Percentiles rank a stretch among this genome's conserved stretches.
phyloP scores from a whole-genome alignment of 2,329 filamentous ascomycete genomes.

The Clonostachys solani region DNA sequence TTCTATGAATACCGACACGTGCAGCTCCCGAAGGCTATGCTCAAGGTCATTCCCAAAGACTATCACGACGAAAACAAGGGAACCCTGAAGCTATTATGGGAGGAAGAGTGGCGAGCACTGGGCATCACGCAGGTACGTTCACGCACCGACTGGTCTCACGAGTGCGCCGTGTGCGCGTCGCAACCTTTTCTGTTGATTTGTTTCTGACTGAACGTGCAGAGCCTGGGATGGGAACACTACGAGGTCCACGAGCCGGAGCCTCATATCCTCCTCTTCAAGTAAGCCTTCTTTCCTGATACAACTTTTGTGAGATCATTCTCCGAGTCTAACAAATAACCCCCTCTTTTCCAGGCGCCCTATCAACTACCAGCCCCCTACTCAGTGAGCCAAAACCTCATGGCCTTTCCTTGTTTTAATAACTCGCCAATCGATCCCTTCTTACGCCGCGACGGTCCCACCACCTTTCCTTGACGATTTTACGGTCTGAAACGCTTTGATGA shows the following conservation, averaged over 20 bases:
- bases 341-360: slow-evolving; percentile 62
- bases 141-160: background rate
- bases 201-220: slow-evolving; percentile 46
- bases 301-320: background rate
- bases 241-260: slow-evolving; percentile 98
- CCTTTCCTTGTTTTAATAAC: too few relatives aligned
- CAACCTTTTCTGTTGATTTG: background rate
- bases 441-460: too few relatives aligned
- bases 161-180: background rate
- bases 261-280: slow-evolving; percentile 99
- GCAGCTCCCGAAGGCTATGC: slow-evolving; percentile 95
- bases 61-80: slow-evolving; percentile 84
- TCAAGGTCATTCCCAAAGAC: slow-evolving; percentile 92
- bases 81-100: slow-evolving; percentile 93
- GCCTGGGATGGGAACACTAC: slow-evolving; percentile 98
- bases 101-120: slow-evolving; percentile 95
- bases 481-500: too few relatives aligned
- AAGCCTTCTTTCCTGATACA: slow-evolving; percentile 28
- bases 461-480: too few relatives aligned
- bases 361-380: slow-evolving; percentile 70
- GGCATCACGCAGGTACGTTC: slow-evolving; percentile 86
- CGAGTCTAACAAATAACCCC: background rate
- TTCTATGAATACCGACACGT: slow-evolving; percentile 97
- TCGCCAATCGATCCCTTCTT: too few relatives aligned
- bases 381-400: slow-evolving; percentile 20